Percentiles rank a stretch among this genome's conserved stretches.
Evolutionary conservation across 202 grass and related monocot species (phyloP).

Genomic region (Dendrocalamus latiflorus): DNA sequence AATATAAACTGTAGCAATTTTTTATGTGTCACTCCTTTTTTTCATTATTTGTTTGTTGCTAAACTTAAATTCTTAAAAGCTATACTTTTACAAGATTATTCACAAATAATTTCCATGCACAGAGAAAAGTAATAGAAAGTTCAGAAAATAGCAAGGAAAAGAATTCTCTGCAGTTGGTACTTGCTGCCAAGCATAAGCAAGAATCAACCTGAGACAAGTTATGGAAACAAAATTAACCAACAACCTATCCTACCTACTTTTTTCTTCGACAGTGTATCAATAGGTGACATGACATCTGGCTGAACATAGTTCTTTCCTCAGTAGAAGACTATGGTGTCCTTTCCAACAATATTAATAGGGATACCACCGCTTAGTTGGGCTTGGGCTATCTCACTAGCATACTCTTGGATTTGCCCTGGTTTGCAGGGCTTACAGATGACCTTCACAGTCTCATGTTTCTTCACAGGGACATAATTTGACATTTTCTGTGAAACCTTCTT

Average conservation of each 20-base stretch:
- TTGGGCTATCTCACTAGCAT: constrained; percentile 70
- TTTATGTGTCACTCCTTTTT: neutral
- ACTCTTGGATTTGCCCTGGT: constrained; percentile 81
- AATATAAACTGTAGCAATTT: neutral
- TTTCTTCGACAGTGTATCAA: constrained; percentile 93
- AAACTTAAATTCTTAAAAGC: neutral
- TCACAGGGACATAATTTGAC: constrained; percentile 94
- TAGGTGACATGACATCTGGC: constrained; percentile 89
- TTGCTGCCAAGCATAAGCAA: neutral
- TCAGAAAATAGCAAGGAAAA: neutral
- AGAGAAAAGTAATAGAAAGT: neutral
- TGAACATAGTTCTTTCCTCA: constrained; percentile 86
- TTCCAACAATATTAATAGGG: constrained; percentile 65
- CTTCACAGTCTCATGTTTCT: constrained; percentile 91
- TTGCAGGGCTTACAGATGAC: constrained; percentile 92
- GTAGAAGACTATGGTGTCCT: constrained; percentile 83
- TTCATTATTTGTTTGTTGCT: neutral
- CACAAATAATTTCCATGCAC: neutral
- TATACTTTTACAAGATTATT: neutral
- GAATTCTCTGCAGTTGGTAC: neutral
- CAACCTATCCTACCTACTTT: constrained; percentile 42
- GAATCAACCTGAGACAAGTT: neutral
- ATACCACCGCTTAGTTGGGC: constrained; percentile 71
- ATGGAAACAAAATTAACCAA: neutral
- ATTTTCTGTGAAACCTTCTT: constrained; percentile 93